phyloP scores from a whole-genome alignment of 108 stramenopile species.

The Nitzschia inconspicua region DNA sequence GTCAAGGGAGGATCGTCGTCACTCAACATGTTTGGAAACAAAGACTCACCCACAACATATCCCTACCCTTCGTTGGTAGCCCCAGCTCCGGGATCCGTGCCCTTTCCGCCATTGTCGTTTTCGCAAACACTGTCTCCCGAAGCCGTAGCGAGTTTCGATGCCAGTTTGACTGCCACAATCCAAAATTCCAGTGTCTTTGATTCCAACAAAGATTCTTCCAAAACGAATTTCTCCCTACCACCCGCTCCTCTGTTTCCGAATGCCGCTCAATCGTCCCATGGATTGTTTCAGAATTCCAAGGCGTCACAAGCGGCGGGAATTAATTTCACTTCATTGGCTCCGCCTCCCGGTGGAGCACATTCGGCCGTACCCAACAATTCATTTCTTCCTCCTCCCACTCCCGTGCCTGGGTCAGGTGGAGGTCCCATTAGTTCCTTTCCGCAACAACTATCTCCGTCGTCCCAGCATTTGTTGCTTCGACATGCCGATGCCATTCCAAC shows the following conservation, averaged over 20 bases:
- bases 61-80: conserved; percentile 37
- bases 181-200: conserved; percentile 30
- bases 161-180: conserved; percentile 45
- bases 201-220: conserved; percentile 8
- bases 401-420: conserved; percentile 20
- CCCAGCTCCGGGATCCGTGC: conserved; percentile 46
- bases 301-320: conserved; percentile 39
- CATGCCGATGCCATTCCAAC: conserved; percentile 87
- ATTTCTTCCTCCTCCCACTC: conserved; percentile 59
- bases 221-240: conserved; percentile 30
- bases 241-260: conserved; percentile 38
- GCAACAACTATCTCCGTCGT: conserved; percentile 59
- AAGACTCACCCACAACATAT: conserved; percentile 19
- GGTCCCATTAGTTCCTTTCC: conserved; percentile 31
- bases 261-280: conserved; percentile 12
- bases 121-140: conserved; percentile 52
- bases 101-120: conserved; percentile 56
- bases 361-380: conserved; percentile 44
- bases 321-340: conserved; percentile 48
- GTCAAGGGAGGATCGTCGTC: conserved; percentile 25
- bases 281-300: conserved; percentile 20
- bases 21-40: conserved; percentile 20
- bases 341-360: conserved; percentile 50
- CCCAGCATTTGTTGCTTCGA: conserved; percentile 73
- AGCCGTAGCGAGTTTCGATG: conserved; percentile 57